Base-by-base conservation (phyloP, 2,329 filamentous ascomycete species). In the Stagonosporopsis cucurbitacearum region DNA sequence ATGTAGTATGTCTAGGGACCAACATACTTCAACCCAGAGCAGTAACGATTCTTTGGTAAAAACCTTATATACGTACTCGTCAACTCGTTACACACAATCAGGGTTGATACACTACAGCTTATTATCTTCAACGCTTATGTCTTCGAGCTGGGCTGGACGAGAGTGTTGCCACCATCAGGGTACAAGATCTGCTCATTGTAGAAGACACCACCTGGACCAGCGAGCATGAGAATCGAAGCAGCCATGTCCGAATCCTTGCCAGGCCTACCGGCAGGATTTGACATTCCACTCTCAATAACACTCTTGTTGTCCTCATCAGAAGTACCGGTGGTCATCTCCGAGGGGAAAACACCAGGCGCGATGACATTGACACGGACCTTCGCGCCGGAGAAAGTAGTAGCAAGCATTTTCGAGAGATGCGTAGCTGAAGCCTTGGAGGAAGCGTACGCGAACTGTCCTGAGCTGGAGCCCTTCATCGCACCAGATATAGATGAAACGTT, bases 171-270 rank as follows among this genome's bases (percentile, higher is more conserved):
- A 37, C 81, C 81, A 65, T 83, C 81, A 13, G 80, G 80, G 59
- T 81, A 81, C 40, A 84, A 53, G 28, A 83, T 78, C 66, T 84
- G 81, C 41, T 82, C 80, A 39, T 84, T 84, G 57, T 82, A 79
- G 59, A 83, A 84, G 0, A 79, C 62, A 2, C 81, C 81, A 25
- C 80, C 80, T 26, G 75, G 78, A 0, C 82, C 80, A 33, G 81
- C 81, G 36, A 84, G 68, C 59, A 84, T 79, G 43, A 84, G 65
- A 5, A 82, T 77, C 4, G 79, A 80, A 2, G 79, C 80, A 6
- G 78, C 81, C 79, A 83, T 82, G 58, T 58, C 55, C 6, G 55
- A 76, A 35, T 84, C 81, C 19, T 62, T 62, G 15, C 65, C 58
- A 8, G 57, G 59, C 8, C 54, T 57, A 50, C 69, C 79, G 25